Evolutionary conservation across 345 rosid genomes (phyloP).

Genomic region (Iberis pinnata): DNA sequence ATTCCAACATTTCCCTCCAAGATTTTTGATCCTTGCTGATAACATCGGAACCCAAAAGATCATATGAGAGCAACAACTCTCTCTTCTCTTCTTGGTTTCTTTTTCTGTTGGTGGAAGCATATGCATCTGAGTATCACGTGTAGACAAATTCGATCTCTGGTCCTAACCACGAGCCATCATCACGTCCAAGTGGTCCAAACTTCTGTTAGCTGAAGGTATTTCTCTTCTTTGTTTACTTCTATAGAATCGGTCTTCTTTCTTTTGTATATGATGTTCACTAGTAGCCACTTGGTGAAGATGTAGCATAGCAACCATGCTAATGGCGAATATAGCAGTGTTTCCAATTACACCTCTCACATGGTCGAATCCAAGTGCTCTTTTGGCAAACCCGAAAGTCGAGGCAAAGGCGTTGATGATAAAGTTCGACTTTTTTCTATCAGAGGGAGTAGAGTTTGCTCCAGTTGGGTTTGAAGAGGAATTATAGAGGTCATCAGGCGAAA

Average conservation of each 20-base stretch:
- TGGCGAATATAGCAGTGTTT: constrained; percentile 67
- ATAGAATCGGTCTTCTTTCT: constrained; percentile 35
- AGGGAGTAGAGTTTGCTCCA: constrained; percentile 26
- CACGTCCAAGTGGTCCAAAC: constrained; percentile 57
- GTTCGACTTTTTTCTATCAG: constrained; percentile 33
- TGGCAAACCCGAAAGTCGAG: constrained; percentile 54
- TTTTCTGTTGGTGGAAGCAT: constrained; percentile 1
- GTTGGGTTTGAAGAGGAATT: constrained; percentile 33
- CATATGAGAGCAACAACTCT: constrained; percentile 6
- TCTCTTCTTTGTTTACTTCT: constrained; percentile 28
- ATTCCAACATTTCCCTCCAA: too few relatives aligned
- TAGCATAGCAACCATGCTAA: constrained; percentile 72
- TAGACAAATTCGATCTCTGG: constrained; percentile 7
- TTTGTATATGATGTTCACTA: constrained; percentile 32
- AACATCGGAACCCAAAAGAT: background rate
- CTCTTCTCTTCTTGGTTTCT: constrained; percentile 15
- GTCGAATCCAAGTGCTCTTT: constrained; percentile 48
- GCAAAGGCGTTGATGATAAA: constrained; percentile 38
- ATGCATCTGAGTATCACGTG: constrained; percentile 13
- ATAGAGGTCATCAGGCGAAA: constrained; percentile 56
- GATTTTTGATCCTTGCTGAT: too few relatives aligned
- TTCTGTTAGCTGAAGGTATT: constrained; percentile 32
- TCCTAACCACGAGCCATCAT: constrained; percentile 67
- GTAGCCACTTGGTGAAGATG: constrained; percentile 52
- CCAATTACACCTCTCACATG: constrained; percentile 62